phyloP scores from a whole-genome alignment of 805 yeast genomes.

The Blastobotrys parvus region DNA sequence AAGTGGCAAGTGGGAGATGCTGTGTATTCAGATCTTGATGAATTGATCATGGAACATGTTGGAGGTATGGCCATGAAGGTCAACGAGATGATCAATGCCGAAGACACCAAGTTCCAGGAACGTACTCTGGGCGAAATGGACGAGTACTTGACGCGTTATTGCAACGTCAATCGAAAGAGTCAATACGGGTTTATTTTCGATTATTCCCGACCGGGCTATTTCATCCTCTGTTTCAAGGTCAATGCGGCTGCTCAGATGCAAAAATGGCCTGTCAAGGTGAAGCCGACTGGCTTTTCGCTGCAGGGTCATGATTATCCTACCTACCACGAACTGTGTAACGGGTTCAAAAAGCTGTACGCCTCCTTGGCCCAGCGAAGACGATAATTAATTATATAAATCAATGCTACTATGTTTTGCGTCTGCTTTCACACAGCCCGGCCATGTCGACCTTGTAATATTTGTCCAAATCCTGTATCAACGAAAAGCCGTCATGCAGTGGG shows the following conservation, averaged over 20 bases:
- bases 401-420: too few relatives aligned
- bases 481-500: too few relatives aligned
- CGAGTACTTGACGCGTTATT: slow-evolving; percentile 80
- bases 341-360: slow-evolving; percentile 62
- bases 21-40: slow-evolving; percentile 82
- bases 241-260: slow-evolving; percentile 40
- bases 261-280: slow-evolving; percentile 87
- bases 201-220: slow-evolving; percentile 91
- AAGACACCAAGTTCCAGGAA: slow-evolving; percentile 75
- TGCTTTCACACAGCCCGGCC: too few relatives aligned
- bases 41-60: slow-evolving; percentile 78
- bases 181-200: slow-evolving; percentile 88
- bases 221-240: slow-evolving; percentile 76
- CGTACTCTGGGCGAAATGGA: slow-evolving; percentile 75
- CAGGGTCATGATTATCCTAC: slow-evolving; percentile 81
- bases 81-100: slow-evolving; percentile 73
- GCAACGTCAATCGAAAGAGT: slow-evolving; percentile 82
- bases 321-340: slow-evolving; percentile 82
- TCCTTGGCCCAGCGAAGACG: not conserved
- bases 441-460: too few relatives aligned
- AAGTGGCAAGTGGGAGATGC: slow-evolving; percentile 58
- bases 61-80: slow-evolving; percentile 77
- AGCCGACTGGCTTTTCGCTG: slow-evolving; percentile 76
- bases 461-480: too few relatives aligned
- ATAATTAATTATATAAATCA: too few relatives aligned